Percentiles rank a stretch among this genome's conserved stretches.
Evolutionary conservation across 306 rosid genomes (phyloP).

Genomic region (Medicago arabica): DNA sequence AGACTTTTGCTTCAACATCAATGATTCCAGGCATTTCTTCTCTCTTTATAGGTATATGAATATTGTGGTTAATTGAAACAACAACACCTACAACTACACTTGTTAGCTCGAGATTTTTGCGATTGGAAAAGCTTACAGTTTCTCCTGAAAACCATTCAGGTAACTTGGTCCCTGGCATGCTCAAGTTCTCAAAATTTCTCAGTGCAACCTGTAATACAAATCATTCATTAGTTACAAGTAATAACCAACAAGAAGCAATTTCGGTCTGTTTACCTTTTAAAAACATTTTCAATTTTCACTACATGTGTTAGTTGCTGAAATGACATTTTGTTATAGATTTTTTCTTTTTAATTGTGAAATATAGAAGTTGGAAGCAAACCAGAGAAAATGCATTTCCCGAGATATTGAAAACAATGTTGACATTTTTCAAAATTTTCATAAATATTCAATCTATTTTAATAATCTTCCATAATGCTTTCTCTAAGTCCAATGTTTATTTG

Average conservation of each 20-base stretch:
- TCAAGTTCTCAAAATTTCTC: slow-evolving; percentile 58
- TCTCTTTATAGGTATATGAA: slow-evolving; percentile 1
- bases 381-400: too few species aligned
- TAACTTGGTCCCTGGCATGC: slow-evolving; percentile 67
- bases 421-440: too few species aligned
- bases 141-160: slow-evolving; percentile 65
- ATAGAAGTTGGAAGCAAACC: too few species aligned
- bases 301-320: too few species aligned
- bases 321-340: too few species aligned
- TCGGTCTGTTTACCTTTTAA: not conserved
- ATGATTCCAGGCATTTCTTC: slow-evolving; percentile 31
- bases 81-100: slow-evolving; percentile 54
- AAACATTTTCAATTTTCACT: too few species aligned
- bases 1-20: slow-evolving; percentile 54
- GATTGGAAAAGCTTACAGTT: slow-evolving; percentile 49
- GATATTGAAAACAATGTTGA: too few species aligned
- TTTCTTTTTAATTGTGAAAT: too few species aligned
- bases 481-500: too few species aligned
- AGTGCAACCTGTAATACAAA: slow-evolving; percentile 54
- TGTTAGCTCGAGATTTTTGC: slow-evolving; percentile 49
- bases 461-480: too few species aligned
- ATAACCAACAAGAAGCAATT: not conserved
- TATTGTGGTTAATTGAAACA: slow-evolving; percentile 53
- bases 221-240: not conserved
- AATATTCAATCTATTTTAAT: too few species aligned